phyloP scores from a whole-genome alignment of 129 eudicot genomes.

The Solidago caesia region DNA sequence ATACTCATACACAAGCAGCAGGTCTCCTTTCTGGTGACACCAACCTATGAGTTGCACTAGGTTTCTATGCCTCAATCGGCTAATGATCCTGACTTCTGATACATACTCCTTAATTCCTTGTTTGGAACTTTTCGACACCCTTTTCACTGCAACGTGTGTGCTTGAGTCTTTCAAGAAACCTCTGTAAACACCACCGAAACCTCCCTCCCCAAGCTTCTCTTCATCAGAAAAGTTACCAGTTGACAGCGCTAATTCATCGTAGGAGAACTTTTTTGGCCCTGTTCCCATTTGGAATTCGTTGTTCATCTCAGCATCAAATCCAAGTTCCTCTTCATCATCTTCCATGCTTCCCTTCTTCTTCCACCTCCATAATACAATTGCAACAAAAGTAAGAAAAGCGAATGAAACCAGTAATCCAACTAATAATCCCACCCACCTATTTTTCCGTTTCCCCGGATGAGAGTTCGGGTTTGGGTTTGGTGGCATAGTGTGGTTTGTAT shows the following conservation, averaged over 20 bases:
- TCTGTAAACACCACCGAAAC: conserved; percentile 37
- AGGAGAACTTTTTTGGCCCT: conserved; percentile 29
- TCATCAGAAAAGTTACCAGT: conserved; percentile 28
- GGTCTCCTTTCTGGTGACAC: conserved; percentile 38
- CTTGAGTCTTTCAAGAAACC: conserved; percentile 29
- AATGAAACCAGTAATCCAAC: background rate
- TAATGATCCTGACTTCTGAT: conserved; percentile 40
- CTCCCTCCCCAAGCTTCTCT: conserved; percentile 46
- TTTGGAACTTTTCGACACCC: conserved; percentile 31
- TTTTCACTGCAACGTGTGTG: conserved; percentile 34
- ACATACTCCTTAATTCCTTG: conserved; percentile 47
- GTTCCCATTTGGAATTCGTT: background rate
- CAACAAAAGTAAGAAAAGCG: background rate
- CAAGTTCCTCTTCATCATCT: background rate
- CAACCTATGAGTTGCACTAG: conserved; percentile 43
- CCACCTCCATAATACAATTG: background rate
- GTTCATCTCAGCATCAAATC: background rate
- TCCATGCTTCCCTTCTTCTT: background rate
- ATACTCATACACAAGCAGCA: conserved; percentile 37
- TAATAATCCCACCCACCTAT: background rate
- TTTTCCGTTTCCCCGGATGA: background rate
- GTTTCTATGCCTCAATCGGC: conserved; percentile 38
- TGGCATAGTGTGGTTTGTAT: no score
- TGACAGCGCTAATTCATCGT: conserved; percentile 27
- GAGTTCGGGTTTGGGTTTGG: no score